Base-by-base conservation (phyloP, 225 moss, liverwort and hornwort species). In the Pseudisothecium myosuroides region DNA sequence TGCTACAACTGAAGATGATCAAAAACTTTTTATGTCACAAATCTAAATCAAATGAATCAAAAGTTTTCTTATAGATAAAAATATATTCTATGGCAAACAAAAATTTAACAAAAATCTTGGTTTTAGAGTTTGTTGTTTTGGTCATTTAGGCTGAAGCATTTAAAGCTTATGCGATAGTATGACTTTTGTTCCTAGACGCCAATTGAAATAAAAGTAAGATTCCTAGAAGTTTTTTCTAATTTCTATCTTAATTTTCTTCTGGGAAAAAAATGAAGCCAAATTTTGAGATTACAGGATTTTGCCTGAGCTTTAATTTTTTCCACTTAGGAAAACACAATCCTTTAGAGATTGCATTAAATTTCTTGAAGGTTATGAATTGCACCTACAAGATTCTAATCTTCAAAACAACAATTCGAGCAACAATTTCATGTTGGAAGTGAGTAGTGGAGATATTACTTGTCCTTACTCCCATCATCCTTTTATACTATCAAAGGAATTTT, bases 11-110 rank as follows among this genome's bases (percentile, higher is more conserved):
- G 7, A 41, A 71, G 71, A 26, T 71, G 71, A 4, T 41, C 26
- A 24, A 26, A 41, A 14, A 41, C 5, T 12, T 41, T 23, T 24
- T 4, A 14, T 4, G 0, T 13, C 24, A 39, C 14, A 23, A 69
- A n/a, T 23, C 4, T 7, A 39, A 39, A 24, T 39, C 14, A 39
- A 69, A 24, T 24, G 14, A 69, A 39, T 69, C 4, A 23, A 39
- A 24, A 22, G 22, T 12, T 21, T 67, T 37, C 12, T 12, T n/a
- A 6, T 68, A 45, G 45, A 45, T 20, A 6, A 19, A 18, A 66
- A n/a, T 12, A n/a, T 12, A n/a, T n/a, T 37, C 12, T 12, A 4
- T n/a, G 2, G 2, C 21, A 0, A 37, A 31, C 15, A 6, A n/a
- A n/a, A n/a, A n/a, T n/a, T n/a, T n/a, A n/a, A n/a, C n/a, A n/a